Evolutionary conservation across 306 rosid species (phyloP), one percentile per base, ranked within the genome.

Genomic region (Luffa aegyptiaca): DNA sequence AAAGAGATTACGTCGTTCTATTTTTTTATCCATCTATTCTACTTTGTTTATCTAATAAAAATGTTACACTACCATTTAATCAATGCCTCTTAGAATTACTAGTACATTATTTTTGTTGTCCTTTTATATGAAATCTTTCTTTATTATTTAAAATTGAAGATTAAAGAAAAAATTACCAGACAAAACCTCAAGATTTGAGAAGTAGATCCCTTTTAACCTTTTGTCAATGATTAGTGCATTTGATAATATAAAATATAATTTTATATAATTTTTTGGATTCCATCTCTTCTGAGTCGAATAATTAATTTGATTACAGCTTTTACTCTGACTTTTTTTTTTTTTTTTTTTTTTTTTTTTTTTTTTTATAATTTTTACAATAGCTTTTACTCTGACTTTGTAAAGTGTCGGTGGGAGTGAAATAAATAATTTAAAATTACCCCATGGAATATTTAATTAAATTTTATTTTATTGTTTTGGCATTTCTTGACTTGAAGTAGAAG

Each of bases 401-500:
- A 44, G 20, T 70, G 76, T 70, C 76, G 77, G 57, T 46, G 76
- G 55, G 14, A 39, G 35, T 41, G 8, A 68, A 42, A 41, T 68
- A 41, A 41, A 41, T 18, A 45, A 13, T 44, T 5, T 70, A 10
- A 45, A 70, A 45, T n/a, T 71, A 44, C 37, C 20, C 3, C 33
- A 49, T 49, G 31, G 26, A 48, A 20, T 61, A 51, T 51, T 51
- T 51, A 0, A 53, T 53, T 17, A 5, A 0, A 37, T 33, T 9
- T 14, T 12, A 3, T 8, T 57, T 57, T n/a, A 63, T 63, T 63
- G 14, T 1, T 37, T 56, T 56, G 11, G 3, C 8, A 56, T 16
- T 16, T 46, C 10, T 41, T 39, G 51, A 68, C 76, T 71, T 71
- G 39, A 71, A 71, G 76, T 71, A 5, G 77, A 71, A 71, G 76